Evolutionary conservation across 805 yeast genomes (phyloP), one percentile per base, ranked within the genome.

Genomic region (Wickerhamiella azymoides): DNA sequence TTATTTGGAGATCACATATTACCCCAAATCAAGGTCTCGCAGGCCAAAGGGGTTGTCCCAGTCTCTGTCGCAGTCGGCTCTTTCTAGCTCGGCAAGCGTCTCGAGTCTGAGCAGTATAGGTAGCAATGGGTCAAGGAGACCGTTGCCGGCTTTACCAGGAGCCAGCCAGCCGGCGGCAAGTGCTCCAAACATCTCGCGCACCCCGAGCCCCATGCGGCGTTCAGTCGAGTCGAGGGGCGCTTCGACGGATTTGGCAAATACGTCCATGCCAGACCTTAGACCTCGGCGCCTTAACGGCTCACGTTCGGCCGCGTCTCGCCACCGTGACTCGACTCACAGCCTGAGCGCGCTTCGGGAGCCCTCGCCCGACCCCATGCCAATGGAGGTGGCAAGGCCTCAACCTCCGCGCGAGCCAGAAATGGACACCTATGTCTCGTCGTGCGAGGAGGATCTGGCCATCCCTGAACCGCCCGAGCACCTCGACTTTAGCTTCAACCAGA

Each of bases 1-100:
- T 1, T 89, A 78, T 61, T 64, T 92, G 46, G 97, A 92, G 57
- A 79, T 92, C 81, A 85, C 96, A 0, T 92, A 84, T 58, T 84
- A 84, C 58, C 92, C 95, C 1, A 24, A 19, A n/a, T 19, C 30
- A 24, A 10, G 38, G 10, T 10, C 38, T 4, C 38, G 44, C 14
- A 30, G 33, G 33, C 11, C 13, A 5, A 19, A 33, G 16, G 39
- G 38, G 21, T 27, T 41, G 25, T n/a, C 44, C 16, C 24, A 41
- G 28, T 32, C 25, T n/a, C 25, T 14, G 18, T 17, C 44, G 19
- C 30, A 41, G 39, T 21, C 39, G 28, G 32, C 25, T 32, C 11
- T 30, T 30, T 30, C 33, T 4, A 11, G 14, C 33, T 30, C 33
- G 9, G 44, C 33, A n/a, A 41, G 44, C 13, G 24, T 41, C 33